Evolutionary conservation across 495 filamentous ascomycete species (phyloP).

Genomic region (Daldinia loculata): DNA sequence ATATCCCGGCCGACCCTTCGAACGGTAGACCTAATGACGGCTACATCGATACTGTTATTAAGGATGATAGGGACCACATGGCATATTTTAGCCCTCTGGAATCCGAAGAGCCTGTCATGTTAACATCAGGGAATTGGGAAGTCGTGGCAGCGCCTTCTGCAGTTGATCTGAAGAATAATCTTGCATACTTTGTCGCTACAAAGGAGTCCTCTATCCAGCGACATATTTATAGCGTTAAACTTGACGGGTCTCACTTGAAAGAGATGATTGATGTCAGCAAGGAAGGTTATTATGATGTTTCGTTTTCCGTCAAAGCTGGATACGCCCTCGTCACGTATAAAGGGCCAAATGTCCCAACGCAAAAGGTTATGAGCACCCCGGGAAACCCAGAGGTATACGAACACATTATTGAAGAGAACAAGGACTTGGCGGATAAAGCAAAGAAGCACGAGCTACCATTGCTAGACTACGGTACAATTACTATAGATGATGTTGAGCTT

Average conservation of each 20-base stretch:
- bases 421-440: slow-evolving; percentile 70
- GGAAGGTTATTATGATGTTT: slow-evolving; percentile 84
- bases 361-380: slow-evolving; percentile 87
- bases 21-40: slow-evolving; percentile 84
- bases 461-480: slow-evolving; percentile 84
- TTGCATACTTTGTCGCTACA: slow-evolving; percentile 91
- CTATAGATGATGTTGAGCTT: slow-evolving; percentile 72
- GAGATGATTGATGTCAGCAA: slow-evolving; percentile 77
- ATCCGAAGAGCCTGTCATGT: slow-evolving; percentile 77
- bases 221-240: slow-evolving; percentile 86
- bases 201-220: slow-evolving; percentile 87
- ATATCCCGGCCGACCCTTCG: slow-evolving; percentile 81
- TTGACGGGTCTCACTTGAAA: slow-evolving; percentile 76
- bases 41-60: slow-evolving; percentile 90
- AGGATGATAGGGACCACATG: slow-evolving; percentile 88
- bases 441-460: slow-evolving; percentile 83
- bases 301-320: slow-evolving; percentile 81
- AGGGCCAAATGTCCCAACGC: slow-evolving; percentile 89
- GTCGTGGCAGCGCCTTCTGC: slow-evolving; percentile 88
- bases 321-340: slow-evolving; percentile 84
- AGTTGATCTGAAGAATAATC: slow-evolving; percentile 81
- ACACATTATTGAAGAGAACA: slow-evolving; percentile 79
- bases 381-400: slow-evolving; percentile 70
- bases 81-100: slow-evolving; percentile 95
- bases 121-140: slow-evolving; percentile 92